A percentile compares a stretch with the other conserved stretches of the same genome.
These are phyloP conservation scores for Schizochytrium sp. DNA, from an alignment of 108 stramenopile species.

Conservation along the genomic window DNA sequence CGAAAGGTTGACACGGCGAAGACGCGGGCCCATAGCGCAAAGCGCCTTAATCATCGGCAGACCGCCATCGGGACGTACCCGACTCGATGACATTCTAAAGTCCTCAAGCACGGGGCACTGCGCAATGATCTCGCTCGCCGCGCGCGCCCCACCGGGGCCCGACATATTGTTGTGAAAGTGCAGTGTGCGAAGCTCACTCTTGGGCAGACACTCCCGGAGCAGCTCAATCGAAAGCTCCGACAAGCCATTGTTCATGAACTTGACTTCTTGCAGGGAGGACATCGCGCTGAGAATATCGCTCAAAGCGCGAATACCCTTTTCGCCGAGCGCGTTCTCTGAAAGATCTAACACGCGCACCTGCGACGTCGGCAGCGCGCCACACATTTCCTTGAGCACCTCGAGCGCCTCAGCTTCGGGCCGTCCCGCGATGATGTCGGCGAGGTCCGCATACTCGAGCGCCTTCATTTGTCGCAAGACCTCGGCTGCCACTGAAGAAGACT, in stretches of 20 bases:
- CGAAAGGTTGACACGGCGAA: neutral
- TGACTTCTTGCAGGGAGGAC: neutral
- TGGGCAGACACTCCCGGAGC: neutral
- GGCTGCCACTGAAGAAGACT: neutral
- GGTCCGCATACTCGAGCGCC: neutral
- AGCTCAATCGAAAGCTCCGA: slow-evolving; percentile 13
- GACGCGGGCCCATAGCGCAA: neutral
- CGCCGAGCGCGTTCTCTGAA: slow-evolving; percentile 9
- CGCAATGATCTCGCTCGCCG: neutral
- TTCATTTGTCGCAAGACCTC: neutral
- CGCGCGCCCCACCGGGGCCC: neutral
- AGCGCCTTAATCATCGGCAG: neutral
- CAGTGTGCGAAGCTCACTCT: neutral
- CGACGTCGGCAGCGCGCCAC: neutral
- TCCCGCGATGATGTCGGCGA: slow-evolving; percentile 7
- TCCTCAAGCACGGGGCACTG: neutral
- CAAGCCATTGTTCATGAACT: neutral
- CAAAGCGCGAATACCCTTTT: neutral
- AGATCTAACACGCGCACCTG: neutral
- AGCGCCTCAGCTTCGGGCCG: slow-evolving; percentile 15
- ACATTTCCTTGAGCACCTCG: neutral
- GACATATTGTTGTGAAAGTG: slow-evolving; percentile 20
- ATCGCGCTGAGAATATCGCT: neutral
- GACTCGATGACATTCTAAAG: slow-evolving; percentile 14
- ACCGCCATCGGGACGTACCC: neutral